A percentile compares a stretch with the other conserved stretches of the same genome.
These are phyloP conservation scores for Mucor irregularis DNA, from an alignment of 371 early-diverging fungal species.

Conservation along the genomic window DNA sequence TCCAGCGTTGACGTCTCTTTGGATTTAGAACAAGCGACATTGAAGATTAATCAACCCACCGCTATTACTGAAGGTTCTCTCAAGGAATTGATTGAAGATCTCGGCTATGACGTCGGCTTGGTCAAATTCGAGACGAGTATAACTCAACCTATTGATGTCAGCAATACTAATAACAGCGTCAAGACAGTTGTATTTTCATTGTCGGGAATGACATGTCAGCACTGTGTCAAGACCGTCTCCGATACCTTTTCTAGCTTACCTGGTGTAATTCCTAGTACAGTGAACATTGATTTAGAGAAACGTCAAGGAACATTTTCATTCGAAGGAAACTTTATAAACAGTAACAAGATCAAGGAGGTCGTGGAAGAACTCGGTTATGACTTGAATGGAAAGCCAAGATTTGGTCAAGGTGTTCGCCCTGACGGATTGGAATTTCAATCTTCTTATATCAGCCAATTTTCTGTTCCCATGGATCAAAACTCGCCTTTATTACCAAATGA, in stretches of 20 bases:
- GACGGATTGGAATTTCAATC: background rate
- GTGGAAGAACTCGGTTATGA: conserved; percentile 73
- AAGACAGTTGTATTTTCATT: conserved; percentile 37
- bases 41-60: conserved; percentile 16
- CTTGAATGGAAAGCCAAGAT: conserved; percentile 29
- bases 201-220: conserved; percentile 81
- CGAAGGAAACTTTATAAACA: conserved; percentile 12
- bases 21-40: conserved; percentile 38
- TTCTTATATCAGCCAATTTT: background rate
- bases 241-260: conserved; percentile 34
- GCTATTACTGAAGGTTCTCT: conserved; percentile 29
- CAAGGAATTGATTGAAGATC: conserved; percentile 56
- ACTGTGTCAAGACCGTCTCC: conserved; percentile 73
- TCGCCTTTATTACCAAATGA: too few relatives aligned
- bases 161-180: background rate
- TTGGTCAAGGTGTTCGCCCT: background rate
- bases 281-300: conserved; percentile 48
- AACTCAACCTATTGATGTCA: background rate
- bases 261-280: conserved; percentile 53
- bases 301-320: conserved; percentile 49
- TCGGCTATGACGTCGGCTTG: conserved; percentile 61
- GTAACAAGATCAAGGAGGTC: conserved; percentile 34
- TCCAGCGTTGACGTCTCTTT: conserved; percentile 45
- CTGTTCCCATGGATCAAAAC: background rate
- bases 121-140: conserved; percentile 4